Evolutionary conservation across 306 rosid genomes (phyloP).

Genomic region (Corylus heterophylla): DNA sequence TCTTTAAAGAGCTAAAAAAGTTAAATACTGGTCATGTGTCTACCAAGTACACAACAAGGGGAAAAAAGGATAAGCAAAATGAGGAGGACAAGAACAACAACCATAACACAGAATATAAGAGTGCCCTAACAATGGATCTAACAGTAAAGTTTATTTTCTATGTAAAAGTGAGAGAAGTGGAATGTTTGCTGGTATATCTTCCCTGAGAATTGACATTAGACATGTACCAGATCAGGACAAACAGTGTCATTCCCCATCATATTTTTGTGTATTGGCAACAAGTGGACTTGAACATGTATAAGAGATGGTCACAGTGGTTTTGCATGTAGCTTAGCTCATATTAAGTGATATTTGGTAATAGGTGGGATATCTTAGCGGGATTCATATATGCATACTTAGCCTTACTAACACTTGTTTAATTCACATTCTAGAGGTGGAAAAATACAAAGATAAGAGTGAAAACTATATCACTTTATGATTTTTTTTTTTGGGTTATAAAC

Average conservation of each 20-base stretch:
- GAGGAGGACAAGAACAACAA: not conserved
- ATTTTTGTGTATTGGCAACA: not conserved
- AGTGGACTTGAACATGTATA: not conserved
- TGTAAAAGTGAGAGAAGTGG: not conserved
- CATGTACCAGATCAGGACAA: not conserved
- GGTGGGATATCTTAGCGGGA: no score
- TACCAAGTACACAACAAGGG: conserved; percentile 12
- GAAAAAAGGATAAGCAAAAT: not conserved
- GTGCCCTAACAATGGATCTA: not conserved
- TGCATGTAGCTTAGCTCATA: not conserved
- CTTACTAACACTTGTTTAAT: no score
- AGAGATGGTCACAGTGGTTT: not conserved
- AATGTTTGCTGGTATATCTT: no score
- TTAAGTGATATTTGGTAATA: not conserved
- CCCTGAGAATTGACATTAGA: no score
- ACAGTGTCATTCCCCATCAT: not conserved
- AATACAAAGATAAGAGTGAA: no score
- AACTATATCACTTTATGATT: no score
- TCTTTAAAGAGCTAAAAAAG: not conserved
- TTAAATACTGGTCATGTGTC: not conserved
- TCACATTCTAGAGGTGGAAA: no score
- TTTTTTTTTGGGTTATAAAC: no score
- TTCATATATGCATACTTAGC: no score
- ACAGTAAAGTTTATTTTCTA: not conserved
- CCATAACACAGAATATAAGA: not conserved